Evolutionary conservation across 768 basidiomycete genomes (phyloP).

Genomic region (Suillus clintonianus): DNA sequence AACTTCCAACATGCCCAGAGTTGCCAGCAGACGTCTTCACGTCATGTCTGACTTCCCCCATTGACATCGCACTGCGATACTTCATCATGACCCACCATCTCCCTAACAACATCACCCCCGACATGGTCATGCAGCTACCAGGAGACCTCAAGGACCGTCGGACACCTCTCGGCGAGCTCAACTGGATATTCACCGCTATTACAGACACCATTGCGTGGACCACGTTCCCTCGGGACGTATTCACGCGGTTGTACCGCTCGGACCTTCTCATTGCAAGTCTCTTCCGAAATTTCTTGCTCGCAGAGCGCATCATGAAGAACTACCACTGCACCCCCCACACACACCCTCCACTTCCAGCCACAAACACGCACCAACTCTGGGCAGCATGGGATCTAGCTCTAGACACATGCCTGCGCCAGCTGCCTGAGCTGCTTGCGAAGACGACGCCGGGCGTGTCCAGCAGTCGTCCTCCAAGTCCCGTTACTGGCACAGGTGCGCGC

Average conservation of each 20-base stretch:
- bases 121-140: slow-evolving; percentile 93
- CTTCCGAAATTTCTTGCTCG: slow-evolving; percentile 96
- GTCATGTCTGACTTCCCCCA: slow-evolving; percentile 95
- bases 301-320: slow-evolving; percentile 96
- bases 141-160: slow-evolving; percentile 96
- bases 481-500: slow-evolving; percentile 11
- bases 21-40: slow-evolving; percentile 98
- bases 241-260: slow-evolving; percentile 91
- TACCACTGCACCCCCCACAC: slow-evolving; percentile 97
- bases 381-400: slow-evolving; percentile 97
- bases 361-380: slow-evolving; percentile 98
- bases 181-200: slow-evolving; percentile 99
- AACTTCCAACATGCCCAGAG: slow-evolving; percentile 92
- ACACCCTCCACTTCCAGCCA: slow-evolving; percentile 86
- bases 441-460: slow-evolving; percentile 26
- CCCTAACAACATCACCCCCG: slow-evolving; percentile 75
- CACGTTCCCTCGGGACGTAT: slow-evolving; percentile 89
- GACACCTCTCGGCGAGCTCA: slow-evolving; percentile 96
- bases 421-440: slow-evolving; percentile 76
- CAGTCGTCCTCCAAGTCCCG: slow-evolving; percentile 22
- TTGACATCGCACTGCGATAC: slow-evolving; percentile 94
- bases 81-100: slow-evolving; percentile 90
- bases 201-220: slow-evolving; percentile 99
- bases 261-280: slow-evolving; percentile 95
- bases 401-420: slow-evolving; percentile 88